phyloP scores from a whole-genome alignment of 139 green algal species.

The Coelastrella sp. region DNA sequence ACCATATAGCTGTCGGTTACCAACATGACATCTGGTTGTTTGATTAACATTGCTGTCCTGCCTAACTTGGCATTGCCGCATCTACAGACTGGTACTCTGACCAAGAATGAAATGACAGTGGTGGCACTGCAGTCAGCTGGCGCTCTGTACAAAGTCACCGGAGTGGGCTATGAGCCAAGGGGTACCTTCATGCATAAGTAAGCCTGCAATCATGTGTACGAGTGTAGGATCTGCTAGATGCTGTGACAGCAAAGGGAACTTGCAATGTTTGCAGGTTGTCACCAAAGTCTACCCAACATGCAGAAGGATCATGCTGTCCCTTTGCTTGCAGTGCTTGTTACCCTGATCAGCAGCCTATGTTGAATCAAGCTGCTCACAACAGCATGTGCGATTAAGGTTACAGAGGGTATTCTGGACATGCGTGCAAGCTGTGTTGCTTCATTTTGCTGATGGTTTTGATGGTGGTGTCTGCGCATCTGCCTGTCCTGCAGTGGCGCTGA shows the following conservation, averaged over 20 bases:
- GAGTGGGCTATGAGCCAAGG: slow-evolving; percentile 59
- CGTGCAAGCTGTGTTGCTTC: neutral
- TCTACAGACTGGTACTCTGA: slow-evolving; percentile 57
- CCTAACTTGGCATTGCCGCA: no score
- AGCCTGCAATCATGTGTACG: neutral
- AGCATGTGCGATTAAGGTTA: no score
- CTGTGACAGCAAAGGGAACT: no score
- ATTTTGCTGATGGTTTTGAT: neutral
- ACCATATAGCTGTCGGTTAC: no score
- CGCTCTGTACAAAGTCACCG: slow-evolving; percentile 45
- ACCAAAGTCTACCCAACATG: no score
- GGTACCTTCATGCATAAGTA: slow-evolving; percentile 40
- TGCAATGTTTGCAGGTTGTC: no score
- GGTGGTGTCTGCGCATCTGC: neutral
- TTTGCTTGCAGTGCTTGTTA: neutral
- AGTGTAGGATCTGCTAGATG: no score
- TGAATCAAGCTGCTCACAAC: neutral
- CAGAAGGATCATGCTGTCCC: no score
- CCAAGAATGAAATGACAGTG: slow-evolving; percentile 80
- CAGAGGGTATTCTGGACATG: neutral
- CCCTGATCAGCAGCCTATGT: neutral
- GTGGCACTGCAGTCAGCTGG: slow-evolving; percentile 40
- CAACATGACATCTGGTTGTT: no score
- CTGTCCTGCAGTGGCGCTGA: neutral
- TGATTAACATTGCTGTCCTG: no score